A percentile compares a stretch with the other conserved stretches of the same genome.
Conservation (phyloP, 441 rosid species). For the Adansonia gregorii region DNA sequence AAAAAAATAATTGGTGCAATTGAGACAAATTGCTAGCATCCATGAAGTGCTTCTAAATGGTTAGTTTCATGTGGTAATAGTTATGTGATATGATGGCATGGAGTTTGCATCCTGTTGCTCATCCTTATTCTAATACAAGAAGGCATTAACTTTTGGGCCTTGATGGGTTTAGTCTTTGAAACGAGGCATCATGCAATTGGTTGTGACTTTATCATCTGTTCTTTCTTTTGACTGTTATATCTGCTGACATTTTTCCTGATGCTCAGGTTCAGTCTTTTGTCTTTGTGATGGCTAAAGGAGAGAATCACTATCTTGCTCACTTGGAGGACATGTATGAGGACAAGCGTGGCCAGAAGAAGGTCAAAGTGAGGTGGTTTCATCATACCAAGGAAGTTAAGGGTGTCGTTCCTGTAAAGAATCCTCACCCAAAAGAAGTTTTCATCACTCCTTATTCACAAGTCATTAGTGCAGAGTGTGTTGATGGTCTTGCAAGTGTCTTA, state of each 20-base stretch:
- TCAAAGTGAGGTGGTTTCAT: constrained; percentile 98
- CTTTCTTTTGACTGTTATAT: constrained; percentile 13
- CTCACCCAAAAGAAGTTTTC: constrained; percentile 93
- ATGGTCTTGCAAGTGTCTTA: constrained; percentile 85
- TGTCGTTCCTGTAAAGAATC: constrained; percentile 61
- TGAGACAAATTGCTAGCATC: not conserved
- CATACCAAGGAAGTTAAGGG: constrained; percentile 88
- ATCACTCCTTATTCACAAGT: constrained; percentile 89
- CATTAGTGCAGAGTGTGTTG: constrained; percentile 95
- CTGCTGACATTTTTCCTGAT: constrained; percentile 21
- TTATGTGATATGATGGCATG: constrained; percentile 15
- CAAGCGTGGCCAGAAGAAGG: constrained; percentile 89
- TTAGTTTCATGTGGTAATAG: not conserved
- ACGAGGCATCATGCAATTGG: constrained; percentile 13
- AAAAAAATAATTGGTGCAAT: not conserved
- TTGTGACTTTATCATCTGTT: not conserved
- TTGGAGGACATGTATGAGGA: constrained; percentile 99
- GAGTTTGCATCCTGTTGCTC: constrained; percentile 1
- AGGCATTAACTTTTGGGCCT: not conserved
- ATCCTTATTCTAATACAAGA: not conserved
- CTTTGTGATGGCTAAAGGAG: constrained; percentile 89
- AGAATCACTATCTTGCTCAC: constrained; percentile 79
- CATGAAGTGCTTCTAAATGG: not conserved
- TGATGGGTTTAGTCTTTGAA: constrained; percentile 10
- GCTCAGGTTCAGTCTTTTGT: constrained; percentile 89